A percentile compares a stretch with the other conserved stretches of the same genome.
Conservation (phyloP, 2,329 filamentous ascomycete species). For the Alternaria rosae region DNA sequence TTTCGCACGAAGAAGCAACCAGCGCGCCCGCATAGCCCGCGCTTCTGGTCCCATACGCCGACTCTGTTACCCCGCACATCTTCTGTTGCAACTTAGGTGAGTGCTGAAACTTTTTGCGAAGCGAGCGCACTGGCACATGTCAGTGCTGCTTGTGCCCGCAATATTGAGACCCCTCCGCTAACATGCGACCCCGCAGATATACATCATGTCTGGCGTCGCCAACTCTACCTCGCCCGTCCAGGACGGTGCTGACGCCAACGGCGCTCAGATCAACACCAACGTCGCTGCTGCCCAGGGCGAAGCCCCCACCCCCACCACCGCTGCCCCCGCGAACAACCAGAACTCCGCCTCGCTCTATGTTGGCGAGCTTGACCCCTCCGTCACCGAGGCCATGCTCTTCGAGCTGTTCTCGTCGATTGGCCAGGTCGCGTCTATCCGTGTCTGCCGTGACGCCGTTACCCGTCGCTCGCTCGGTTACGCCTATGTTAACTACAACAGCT, state of each 20-base stretch:
- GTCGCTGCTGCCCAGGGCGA: constrained; percentile 70
- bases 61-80: constrained; percentile 27
- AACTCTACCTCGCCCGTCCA: constrained; percentile 62
- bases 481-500: constrained; percentile 99
- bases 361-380: constrained; percentile 94
- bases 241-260: constrained; percentile 75
- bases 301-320: constrained; percentile 74
- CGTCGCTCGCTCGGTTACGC: constrained; percentile 98
- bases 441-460: constrained; percentile 98
- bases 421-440: constrained; percentile 97
- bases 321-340: constrained; percentile 74
- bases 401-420: constrained; percentile 99
- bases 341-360: constrained; percentile 99
- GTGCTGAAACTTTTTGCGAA: constrained; percentile 37
- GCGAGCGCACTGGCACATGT: constrained; percentile 42
- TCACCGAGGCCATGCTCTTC: constrained; percentile 99
- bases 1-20: constrained; percentile 28
- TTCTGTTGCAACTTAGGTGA: constrained; percentile 39
- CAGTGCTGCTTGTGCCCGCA: constrained; percentile 39
- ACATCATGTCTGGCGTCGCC: constrained; percentile 54
- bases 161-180: constrained; percentile 30
- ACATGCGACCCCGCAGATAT: constrained; percentile 31
- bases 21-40: constrained; percentile 30
- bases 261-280: constrained; percentile 74
- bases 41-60: constrained; percentile 25